Evolutionary conservation across 2,329 filamentous ascomycete genomes (phyloP), one percentile per base, ranked within the genome.

Genomic region (Ophiocordyceps robertsii): DNA sequence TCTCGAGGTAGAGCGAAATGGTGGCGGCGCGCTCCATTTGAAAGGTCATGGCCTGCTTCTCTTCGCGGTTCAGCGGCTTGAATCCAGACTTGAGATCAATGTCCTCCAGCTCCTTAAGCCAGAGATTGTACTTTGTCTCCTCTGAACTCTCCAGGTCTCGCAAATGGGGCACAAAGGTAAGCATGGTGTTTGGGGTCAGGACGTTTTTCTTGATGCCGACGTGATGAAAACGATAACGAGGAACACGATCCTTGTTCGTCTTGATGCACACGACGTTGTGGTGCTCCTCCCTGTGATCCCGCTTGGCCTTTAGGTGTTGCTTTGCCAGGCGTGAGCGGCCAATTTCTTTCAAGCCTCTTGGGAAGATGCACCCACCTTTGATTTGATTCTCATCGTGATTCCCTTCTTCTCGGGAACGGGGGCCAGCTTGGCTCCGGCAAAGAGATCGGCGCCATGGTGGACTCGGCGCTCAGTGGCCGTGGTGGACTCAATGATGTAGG

Each of bases 171-270:
- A 77, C 72, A 52, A 76, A 78, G 29, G 70, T 75, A 42, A 77
- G 62, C 63, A 74, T 73, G 1, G 73, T 76, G 51, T 77, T 75
- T 4, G 73, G 72, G 0, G 74, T 74, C 29, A 77, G 62, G 31
- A 78, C 69, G 43, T 77, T 78, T 53, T 72, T 75, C 52, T 63
- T 66, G 41, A 78, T 75, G 51, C 76, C 70, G 32, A 77, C 70
- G 45, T 77, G 72, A 49, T 78, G 75, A 48, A 76, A 77, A 29
- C 69, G 63, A 51, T 78, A 79, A 24, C 61, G 60, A n/a, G 75
- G 75, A 9, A 76, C 73, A n/a, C 67, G 62, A 17, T 69, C 63
- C 47, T 64, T 66, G 43, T 69, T 62, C 2, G 72, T 69, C 48
- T 68, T 68, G 47, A 75, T 66, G 49, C 65, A 60, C n/a, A 63